Evolutionary conservation across 257 asterid species (phyloP).

Genomic region (Petrea volubilis): DNA sequence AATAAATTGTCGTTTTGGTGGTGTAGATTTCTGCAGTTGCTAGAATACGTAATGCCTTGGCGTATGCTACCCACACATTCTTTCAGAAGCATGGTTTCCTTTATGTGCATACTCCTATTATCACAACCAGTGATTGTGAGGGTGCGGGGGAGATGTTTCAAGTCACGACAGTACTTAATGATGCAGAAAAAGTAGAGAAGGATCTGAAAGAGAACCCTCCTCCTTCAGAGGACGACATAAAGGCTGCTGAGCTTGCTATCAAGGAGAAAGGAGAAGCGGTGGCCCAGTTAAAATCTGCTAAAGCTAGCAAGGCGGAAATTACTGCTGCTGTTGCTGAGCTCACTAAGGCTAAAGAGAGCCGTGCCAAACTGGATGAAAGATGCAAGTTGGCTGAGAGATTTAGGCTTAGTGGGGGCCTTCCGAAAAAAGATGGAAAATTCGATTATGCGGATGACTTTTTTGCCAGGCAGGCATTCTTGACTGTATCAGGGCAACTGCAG

Average conservation of each 20-base stretch:
- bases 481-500: conserved; percentile 97
- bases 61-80: conserved; percentile 93
- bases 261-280: conserved; percentile 83
- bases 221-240: conserved; percentile 65
- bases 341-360: conserved; percentile 68
- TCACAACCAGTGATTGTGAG: conserved; percentile 97
- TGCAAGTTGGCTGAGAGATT: conserved; percentile 59
- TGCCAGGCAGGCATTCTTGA: conserved; percentile 87
- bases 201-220: conserved; percentile 71
- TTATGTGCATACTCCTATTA: conserved; percentile 87
- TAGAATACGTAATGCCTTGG: conserved; percentile 83
- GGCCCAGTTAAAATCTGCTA: conserved; percentile 64
- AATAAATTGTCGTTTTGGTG: not conserved
- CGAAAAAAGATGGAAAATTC: conserved; percentile 76
- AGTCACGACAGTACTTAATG: conserved; percentile 73
- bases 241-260: conserved; percentile 60
- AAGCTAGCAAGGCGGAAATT: conserved; percentile 61
- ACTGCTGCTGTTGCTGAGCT: conserved; percentile 71
- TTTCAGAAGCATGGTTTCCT: conserved; percentile 86
- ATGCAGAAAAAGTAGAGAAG: conserved; percentile 80
- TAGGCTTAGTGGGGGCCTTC: conserved; percentile 63
- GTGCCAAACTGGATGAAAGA: conserved; percentile 60
- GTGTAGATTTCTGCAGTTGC: conserved; percentile 83
- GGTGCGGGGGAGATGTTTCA: conserved; percentile 99
- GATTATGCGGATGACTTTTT: conserved; percentile 88